These are phyloP conservation scores for Lachnellula willkommii DNA, from an alignment of 2,329 filamentous ascomycete species.

Conservation along the genomic window DNA sequence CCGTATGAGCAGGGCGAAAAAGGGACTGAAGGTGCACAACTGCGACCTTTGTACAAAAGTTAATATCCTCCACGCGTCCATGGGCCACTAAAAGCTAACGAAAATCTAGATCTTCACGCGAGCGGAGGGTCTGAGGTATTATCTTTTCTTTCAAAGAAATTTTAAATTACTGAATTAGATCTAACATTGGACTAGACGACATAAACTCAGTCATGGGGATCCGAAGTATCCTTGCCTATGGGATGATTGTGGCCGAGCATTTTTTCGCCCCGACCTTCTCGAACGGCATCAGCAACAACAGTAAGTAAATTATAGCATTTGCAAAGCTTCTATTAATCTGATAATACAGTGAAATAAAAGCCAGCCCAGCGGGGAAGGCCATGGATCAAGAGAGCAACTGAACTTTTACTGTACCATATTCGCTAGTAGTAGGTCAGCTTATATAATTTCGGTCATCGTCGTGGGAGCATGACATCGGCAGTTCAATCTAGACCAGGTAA, in stretches of 20 bases:
- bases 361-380: no score
- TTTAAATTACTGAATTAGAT: neutral
- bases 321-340: no score
- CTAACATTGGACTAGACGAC: conserved; percentile 1
- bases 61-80: neutral
- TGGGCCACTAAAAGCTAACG: neutral
- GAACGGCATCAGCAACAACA: conserved; percentile 3
- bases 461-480: no score
- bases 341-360: no score
- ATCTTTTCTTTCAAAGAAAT: neutral
- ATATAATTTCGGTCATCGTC: no score
- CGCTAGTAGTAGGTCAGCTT: no score
- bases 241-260: neutral
- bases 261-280: conserved; percentile 8
- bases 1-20: conserved; percentile 6
- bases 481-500: no score
- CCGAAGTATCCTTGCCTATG: neutral
- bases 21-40: conserved; percentile 2
- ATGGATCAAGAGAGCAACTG: no score
- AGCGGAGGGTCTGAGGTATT: conserved; percentile 8
- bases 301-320: neutral
- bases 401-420: no score
- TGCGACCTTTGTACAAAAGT: conserved; percentile 10
- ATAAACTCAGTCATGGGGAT: conserved; percentile 6
- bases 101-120: conserved; percentile 1